Conservation (phyloP, 1,284 basidiomycete species). For the Tilletia walkeri region DNA sequence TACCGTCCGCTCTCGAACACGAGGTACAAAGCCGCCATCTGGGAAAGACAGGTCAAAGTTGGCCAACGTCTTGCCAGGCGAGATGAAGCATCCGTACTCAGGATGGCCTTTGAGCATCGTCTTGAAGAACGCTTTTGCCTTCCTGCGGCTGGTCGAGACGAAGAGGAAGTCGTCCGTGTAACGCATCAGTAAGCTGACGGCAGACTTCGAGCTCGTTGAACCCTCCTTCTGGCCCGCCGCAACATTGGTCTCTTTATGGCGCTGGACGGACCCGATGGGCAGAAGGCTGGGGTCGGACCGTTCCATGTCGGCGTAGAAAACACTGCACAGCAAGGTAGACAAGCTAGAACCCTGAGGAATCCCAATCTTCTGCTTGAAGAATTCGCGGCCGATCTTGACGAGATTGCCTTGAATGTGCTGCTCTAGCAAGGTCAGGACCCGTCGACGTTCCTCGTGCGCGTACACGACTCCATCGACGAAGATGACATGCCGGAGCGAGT, state of each 20-base stretch:
- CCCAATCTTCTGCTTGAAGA: slow-evolving; percentile 81
- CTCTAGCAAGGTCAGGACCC: slow-evolving; percentile 72
- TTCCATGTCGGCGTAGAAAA: slow-evolving; percentile 89
- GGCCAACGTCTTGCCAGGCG: slow-evolving; percentile 79
- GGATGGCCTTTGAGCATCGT: slow-evolving; percentile 72
- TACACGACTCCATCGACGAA: slow-evolving; percentile 81
- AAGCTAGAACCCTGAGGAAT: slow-evolving; percentile 94
- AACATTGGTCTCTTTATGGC: neutral
- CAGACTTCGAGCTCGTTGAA: neutral
- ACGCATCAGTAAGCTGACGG: slow-evolving; percentile 63
- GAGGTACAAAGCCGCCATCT: slow-evolving; percentile 45
- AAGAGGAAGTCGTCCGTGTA: slow-evolving; percentile 93
- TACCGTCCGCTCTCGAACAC: slow-evolving; percentile 25
- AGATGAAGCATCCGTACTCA: slow-evolving; percentile 88
- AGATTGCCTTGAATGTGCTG: slow-evolving; percentile 89
- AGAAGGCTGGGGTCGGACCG: slow-evolving; percentile 17
- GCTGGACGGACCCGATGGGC: neutral
- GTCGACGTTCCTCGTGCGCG: slow-evolving; percentile 60
- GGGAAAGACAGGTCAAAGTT: slow-evolving; percentile 68
- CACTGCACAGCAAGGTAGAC: slow-evolving; percentile 75
- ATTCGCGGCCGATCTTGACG: slow-evolving; percentile 66
- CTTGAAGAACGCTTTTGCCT: slow-evolving; percentile 71
- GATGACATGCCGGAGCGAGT: slow-evolving; percentile 70
- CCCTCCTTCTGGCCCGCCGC: neutral
- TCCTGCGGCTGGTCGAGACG: slow-evolving; percentile 68